A percentile compares a stretch with the other conserved stretches of the same genome.
Evolutionary conservation across 2,329 filamentous ascomycete species (phyloP).

Genomic region (Colletotrichum sp.): DNA sequence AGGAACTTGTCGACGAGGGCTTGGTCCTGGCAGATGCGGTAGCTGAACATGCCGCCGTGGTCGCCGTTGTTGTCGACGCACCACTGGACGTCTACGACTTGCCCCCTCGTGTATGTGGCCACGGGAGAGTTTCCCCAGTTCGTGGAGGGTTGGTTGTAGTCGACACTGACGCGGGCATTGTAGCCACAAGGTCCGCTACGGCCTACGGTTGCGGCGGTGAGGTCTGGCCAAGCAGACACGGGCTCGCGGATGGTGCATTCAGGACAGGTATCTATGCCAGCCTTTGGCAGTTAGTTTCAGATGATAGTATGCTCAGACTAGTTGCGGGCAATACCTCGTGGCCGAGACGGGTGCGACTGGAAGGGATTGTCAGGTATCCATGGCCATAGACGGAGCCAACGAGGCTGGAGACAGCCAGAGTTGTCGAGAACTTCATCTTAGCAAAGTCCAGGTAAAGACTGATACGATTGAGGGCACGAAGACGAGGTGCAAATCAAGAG

Average conservation of each 20-base stretch:
- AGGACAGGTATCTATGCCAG: slow-evolving; percentile 54
- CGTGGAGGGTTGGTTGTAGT: slow-evolving; percentile 53
- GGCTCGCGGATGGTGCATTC: slow-evolving; percentile 61
- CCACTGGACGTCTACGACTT: slow-evolving; percentile 57
- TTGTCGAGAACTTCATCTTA: not conserved
- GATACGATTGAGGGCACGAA: not conserved
- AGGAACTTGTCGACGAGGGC: slow-evolving; percentile 55
- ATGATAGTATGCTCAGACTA: fast-evolving
- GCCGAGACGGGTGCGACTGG: slow-evolving; percentile 49
- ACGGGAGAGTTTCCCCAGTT: slow-evolving; percentile 50
- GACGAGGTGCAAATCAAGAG: fast-evolving
- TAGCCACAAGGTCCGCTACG: slow-evolving; percentile 58
- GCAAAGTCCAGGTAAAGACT: not conserved
- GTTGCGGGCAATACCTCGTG: slow-evolving; percentile 37
- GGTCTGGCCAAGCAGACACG: slow-evolving; percentile 53
- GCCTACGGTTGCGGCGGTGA: slow-evolving; percentile 48
- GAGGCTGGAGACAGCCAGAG: not conserved
- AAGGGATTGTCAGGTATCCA: slow-evolving; percentile 49
- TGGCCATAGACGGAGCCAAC: slow-evolving; percentile 36
- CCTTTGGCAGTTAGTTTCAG: slow-evolving; percentile 31
- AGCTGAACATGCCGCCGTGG: slow-evolving; percentile 62
- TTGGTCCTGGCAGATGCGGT: slow-evolving; percentile 59
- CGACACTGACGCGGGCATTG: slow-evolving; percentile 56
- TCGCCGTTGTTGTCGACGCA: slow-evolving; percentile 62
- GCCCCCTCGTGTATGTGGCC: slow-evolving; percentile 48